These are phyloP conservation scores for Choiromyces venosus DNA, from an alignment of 495 filamentous ascomycete genomes.

Conservation along the genomic window DNA sequence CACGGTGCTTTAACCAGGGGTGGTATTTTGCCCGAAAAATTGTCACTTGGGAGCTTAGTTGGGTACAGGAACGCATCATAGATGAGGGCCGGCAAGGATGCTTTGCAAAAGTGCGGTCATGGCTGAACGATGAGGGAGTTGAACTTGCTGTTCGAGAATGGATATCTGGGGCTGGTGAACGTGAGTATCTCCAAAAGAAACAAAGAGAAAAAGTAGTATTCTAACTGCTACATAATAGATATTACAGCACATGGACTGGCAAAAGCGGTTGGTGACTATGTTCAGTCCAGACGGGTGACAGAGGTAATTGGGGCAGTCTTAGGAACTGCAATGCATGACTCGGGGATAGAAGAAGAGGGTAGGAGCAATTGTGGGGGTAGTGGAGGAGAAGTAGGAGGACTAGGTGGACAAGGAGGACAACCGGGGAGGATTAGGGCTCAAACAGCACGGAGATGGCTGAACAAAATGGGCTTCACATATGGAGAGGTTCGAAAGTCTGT, in stretches of 20 bases:
- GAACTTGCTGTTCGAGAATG: background rate
- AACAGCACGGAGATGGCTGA: constrained; percentile 6
- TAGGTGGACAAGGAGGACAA: too few relatives aligned
- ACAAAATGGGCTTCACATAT: too few relatives aligned
- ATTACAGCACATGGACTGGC: background rate
- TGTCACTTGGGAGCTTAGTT: background rate
- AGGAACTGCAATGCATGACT: background rate
- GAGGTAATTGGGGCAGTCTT: background rate
- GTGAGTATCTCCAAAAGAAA: background rate
- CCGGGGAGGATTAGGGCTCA: constrained; percentile 3
- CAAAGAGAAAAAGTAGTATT: too few relatives aligned
- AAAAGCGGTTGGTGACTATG: background rate
- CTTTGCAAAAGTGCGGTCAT: background rate
- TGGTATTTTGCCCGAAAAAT: background rate
- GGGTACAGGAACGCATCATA: background rate
- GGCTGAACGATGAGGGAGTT: background rate
- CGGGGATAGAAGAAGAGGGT: too few relatives aligned
- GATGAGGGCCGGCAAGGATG: background rate
- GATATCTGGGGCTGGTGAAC: background rate
- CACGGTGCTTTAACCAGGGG: background rate
- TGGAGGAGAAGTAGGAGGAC: too few relatives aligned
- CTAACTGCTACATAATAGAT: background rate
- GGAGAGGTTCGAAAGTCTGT: too few relatives aligned
- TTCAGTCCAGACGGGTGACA: background rate
- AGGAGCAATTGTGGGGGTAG: background rate